Conservation (phyloP, 148 eudicot genomes). For the Polygonum maritimum region DNA sequence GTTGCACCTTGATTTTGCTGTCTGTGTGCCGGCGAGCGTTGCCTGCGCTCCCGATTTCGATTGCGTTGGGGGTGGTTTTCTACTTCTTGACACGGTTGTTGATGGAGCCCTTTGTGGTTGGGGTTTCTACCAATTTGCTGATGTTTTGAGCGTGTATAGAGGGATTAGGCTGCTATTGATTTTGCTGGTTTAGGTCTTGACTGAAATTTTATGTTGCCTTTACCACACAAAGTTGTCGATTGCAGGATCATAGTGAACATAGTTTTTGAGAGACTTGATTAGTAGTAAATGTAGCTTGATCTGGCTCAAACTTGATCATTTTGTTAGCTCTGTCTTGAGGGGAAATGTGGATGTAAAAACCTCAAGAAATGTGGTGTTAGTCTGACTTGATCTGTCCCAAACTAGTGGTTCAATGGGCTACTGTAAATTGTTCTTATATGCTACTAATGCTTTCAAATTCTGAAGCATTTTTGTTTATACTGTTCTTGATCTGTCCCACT, state of each 20-base stretch:
- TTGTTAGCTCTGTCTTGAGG: background rate
- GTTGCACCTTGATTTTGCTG: slow-evolving; percentile 77
- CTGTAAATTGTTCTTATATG: background rate
- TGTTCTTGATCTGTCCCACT: background rate
- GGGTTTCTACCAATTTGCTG: slow-evolving; percentile 69
- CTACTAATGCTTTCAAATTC: too few relatives aligned
- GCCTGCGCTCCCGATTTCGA: slow-evolving; percentile 93
- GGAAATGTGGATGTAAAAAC: background rate
- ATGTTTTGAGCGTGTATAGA: slow-evolving; percentile 50
- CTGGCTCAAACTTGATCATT: background rate
- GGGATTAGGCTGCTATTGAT: background rate
- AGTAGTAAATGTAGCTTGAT: background rate
- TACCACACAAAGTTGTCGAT: background rate
- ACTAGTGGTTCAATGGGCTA: background rate
- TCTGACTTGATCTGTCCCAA: background rate
- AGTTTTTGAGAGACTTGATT: background rate
- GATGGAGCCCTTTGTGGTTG: slow-evolving; percentile 95
- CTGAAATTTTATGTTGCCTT: background rate
- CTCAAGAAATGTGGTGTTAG: background rate
- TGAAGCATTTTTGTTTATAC: too few relatives aligned
- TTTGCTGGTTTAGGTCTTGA: background rate
- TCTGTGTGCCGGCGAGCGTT: slow-evolving; percentile 76
- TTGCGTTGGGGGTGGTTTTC: slow-evolving; percentile 67
- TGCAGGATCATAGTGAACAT: background rate
- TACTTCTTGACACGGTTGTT: slow-evolving; percentile 88